Evolutionary conservation across 2,329 filamentous ascomycete genomes (phyloP), one percentile per base, ranked within the genome.

Genomic region (Zasmidium angulare): DNA sequence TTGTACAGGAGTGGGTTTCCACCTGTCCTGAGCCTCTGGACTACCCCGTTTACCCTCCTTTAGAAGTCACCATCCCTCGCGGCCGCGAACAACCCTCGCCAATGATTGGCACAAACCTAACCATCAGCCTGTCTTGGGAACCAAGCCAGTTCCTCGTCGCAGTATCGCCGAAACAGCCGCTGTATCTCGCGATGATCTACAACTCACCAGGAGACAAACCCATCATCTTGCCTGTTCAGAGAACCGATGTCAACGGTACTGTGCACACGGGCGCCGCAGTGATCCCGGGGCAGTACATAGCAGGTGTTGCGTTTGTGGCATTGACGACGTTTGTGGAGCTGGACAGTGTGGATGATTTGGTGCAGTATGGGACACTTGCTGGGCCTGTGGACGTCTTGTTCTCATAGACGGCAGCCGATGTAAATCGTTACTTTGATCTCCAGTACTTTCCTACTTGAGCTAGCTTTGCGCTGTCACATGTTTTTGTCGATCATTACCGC

Each of bases 301-400:
- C 7, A 21, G 50, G 50, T 4, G 50, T 52, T 12, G 26, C 29
- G 11, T 52, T 40, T 36, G 50, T 26, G 24, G 50, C 50, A n/a
- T 40, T 52, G 50, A 52, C 50, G 50, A 52, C 50, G 24, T 52
- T 52, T 23, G 26, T 36, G 6, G 26, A 36, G 14, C 26, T 29
- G 3, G 1, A 36, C 26, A 40, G 20, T 3, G 50, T 52, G 24
- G 50, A 21, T 2, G 14, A 52, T 52, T 17, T 52, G 26, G 21
- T 21, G 12, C 22, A 52, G n/a, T 52, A 36, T 52, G 50, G 50
- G 9, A 52, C 50, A n/a, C 36, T 52, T 17, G 50, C 50, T 2
- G 50, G 50, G 19, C 50, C 50, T 7, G 50, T 22, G 0, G 50
- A 52, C n/a, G 17, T 52, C 40, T 3, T 40, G 26, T 20, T 36